These are phyloP conservation scores for Abelmoschus esculentus DNA, from an alignment of 345 rosid genomes.

Conservation along the genomic window DNA sequence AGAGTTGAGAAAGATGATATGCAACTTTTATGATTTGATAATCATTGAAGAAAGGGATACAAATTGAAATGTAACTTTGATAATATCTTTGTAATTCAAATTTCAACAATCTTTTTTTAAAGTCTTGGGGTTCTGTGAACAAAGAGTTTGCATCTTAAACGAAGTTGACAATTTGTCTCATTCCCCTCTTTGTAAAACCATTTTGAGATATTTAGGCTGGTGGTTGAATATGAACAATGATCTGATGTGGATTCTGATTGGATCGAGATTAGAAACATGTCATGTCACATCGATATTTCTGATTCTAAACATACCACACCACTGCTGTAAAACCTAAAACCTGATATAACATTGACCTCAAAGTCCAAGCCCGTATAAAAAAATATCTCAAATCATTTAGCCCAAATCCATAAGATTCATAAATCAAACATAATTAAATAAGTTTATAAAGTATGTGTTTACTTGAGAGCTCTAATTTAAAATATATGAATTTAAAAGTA, in stretches of 20 bases:
- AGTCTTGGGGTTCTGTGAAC: background rate
- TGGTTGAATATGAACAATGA: slow-evolving; percentile 1
- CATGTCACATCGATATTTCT: too few species aligned
- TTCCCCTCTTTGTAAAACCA: background rate
- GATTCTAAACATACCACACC: slow-evolving; percentile 46
- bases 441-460: too few species aligned
- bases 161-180: background rate
- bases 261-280: slow-evolving; percentile 14
- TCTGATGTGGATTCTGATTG: background rate
- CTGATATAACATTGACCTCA: too few species aligned
- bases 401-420: too few species aligned
- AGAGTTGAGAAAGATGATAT: background rate
- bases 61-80: background rate
- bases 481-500: too few species aligned
- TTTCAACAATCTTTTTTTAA: too few species aligned
- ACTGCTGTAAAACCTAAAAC: too few species aligned
- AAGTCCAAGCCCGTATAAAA: too few species aligned
- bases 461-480: too few species aligned
- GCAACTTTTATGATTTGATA: background rate
- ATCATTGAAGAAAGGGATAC: background rate
- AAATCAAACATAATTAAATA: too few species aligned
- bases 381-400: too few species aligned
- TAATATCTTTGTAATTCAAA: background rate
- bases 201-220: too few species aligned
- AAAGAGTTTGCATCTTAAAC: background rate